These are phyloP conservation scores for Metschnikowia santaceciliae DNA, from an alignment of 805 yeast species.

Conservation along the genomic window DNA sequence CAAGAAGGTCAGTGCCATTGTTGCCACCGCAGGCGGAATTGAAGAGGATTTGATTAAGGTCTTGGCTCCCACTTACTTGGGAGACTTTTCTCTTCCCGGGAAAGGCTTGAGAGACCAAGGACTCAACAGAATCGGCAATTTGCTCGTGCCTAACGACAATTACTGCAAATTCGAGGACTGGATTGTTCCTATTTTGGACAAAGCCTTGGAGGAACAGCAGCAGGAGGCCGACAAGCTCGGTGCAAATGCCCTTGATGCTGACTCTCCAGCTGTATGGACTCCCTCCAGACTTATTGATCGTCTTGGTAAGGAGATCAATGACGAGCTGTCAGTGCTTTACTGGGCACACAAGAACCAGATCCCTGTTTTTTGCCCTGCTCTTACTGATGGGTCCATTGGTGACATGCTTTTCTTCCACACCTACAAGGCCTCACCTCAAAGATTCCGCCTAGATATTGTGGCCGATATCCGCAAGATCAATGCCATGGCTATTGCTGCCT, in stretches of 20 bases:
- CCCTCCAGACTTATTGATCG: constrained; percentile 92
- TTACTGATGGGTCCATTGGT: constrained; percentile 98
- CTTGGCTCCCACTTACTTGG: constrained; percentile 92
- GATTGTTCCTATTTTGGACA: constrained; percentile 92
- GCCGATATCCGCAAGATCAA: constrained; percentile 90
- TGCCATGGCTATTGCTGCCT: constrained; percentile 92
- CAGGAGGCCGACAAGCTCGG: constrained; percentile 51
- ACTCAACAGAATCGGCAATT: constrained; percentile 95
- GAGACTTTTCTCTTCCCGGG: constrained; percentile 85
- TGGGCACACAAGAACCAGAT: constrained; percentile 98
- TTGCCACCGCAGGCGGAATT: constrained; percentile 97
- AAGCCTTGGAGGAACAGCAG: constrained; percentile 85
- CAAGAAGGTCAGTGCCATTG: constrained; percentile 91
- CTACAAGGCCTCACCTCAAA: constrained; percentile 87
- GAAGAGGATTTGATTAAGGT: constrained; percentile 97
- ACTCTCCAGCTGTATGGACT: constrained; percentile 73
- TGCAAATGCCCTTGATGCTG: constrained; percentile 56
- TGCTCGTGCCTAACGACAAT: constrained; percentile 95
- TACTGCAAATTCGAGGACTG: constrained; percentile 98
- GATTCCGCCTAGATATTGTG: constrained; percentile 86
- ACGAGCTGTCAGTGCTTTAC: constrained; percentile 88
- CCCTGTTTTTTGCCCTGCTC: constrained; percentile 95
- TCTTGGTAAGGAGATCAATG: constrained; percentile 90
- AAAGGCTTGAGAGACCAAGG: constrained; percentile 85
- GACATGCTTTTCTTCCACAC: constrained; percentile 99